Evolutionary conservation across 1,284 basidiomycete species (phyloP).

Genomic region (Microbotryum saponariae): DNA sequence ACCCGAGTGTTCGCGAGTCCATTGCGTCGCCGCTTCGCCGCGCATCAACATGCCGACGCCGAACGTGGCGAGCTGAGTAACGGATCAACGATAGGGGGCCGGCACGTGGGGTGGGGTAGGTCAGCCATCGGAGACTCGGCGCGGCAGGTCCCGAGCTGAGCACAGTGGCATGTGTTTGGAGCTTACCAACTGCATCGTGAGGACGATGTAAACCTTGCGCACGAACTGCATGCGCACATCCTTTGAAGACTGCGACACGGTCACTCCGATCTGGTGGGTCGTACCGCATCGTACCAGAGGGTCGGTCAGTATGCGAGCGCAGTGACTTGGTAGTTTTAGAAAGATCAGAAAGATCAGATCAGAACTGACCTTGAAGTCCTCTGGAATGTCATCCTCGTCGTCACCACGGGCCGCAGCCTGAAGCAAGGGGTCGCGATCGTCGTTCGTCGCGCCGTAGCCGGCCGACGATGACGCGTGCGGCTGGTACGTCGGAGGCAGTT

Average conservation of each 20-base stretch:
- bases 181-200: constrained; percentile 30
- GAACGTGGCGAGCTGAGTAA: constrained; percentile 7
- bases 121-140: too few relatives aligned
- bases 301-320: neutral
- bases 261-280: constrained; percentile 26
- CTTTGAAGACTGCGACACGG: constrained; percentile 23
- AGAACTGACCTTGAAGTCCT: constrained; percentile 13
- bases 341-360: too few relatives aligned
- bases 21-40: constrained; percentile 7
- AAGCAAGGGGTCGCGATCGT: too few relatives aligned
- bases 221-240: constrained; percentile 33
- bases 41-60: constrained; percentile 23
- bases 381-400: constrained; percentile 5
- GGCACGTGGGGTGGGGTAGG: too few relatives aligned
- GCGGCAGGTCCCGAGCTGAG: too few relatives aligned
- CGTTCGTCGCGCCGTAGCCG: too few relatives aligned
- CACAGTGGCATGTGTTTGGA: neutral
- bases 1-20: constrained; percentile 21
- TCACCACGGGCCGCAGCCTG: too few relatives aligned
- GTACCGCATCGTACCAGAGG: neutral
- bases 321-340: neutral
- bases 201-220: constrained; percentile 33
- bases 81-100: too few relatives aligned
- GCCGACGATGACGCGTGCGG: too few relatives aligned
- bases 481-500: too few relatives aligned